These are phyloP conservation scores for Diaporthe citriasiana DNA, from an alignment of 2,329 filamentous ascomycete genomes.

Conservation along the genomic window DNA sequence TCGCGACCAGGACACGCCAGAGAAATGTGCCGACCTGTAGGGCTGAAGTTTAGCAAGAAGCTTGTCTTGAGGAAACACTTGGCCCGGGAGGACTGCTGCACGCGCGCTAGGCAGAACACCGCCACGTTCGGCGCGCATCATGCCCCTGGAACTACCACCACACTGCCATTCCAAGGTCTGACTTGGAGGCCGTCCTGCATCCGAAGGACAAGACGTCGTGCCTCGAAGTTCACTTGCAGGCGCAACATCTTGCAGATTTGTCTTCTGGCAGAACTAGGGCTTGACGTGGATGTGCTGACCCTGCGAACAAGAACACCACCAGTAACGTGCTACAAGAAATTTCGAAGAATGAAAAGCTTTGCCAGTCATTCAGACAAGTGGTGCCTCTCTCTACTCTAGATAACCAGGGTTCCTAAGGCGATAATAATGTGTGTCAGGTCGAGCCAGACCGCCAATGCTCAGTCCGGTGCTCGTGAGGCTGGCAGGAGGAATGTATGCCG, in stretches of 20 bases:
- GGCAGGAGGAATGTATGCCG: neutral
- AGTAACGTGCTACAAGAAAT: neutral
- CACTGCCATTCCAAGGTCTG: constrained; percentile 12
- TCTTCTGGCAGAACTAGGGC: neutral
- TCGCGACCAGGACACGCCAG: neutral
- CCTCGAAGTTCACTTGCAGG: neutral
- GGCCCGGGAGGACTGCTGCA: neutral
- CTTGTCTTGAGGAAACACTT: constrained; percentile 31
- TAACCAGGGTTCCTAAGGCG: neutral
- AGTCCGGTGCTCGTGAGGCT: neutral
- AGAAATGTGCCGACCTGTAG: constrained; percentile 32
- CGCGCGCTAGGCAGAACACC: constrained; percentile 40
- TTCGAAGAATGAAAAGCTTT: neutral
- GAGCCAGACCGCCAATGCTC: neutral
- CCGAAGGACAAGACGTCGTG: constrained; percentile 20
- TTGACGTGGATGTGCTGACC: neutral
- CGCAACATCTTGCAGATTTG: neutral
- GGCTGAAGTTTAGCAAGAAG: constrained; percentile 40
- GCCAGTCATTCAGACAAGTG: neutral
- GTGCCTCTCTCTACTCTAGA: constrained; percentile 21
- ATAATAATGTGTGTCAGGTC: neutral
- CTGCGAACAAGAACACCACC: neutral
- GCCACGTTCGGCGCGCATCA: constrained; percentile 41
- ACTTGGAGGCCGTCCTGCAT: constrained; percentile 27
- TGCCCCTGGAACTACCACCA: constrained; percentile 19